phyloP scores from a whole-genome alignment of 257 asterid species.

The Scutellaria galericulata region DNA sequence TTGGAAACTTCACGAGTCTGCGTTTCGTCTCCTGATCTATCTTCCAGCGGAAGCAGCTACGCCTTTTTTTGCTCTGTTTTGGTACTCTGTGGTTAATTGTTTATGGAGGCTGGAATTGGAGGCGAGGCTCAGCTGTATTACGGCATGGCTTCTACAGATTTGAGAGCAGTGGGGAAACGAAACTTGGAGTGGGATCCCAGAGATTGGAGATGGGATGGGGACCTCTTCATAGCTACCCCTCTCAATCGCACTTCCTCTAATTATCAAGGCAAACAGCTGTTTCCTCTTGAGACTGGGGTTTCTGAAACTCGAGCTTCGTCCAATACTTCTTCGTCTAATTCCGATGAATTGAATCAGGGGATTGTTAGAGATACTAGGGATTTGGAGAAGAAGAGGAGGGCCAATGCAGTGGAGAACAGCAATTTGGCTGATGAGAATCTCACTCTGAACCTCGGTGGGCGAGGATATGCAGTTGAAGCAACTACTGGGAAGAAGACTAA shows the following conservation, averaged over 20 bases:
- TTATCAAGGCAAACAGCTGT: slow-evolving; percentile 52
- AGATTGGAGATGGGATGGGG: slow-evolving; percentile 85
- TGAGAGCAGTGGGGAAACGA: slow-evolving; percentile 45
- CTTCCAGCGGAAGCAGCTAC: neutral
- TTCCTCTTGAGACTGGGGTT: slow-evolving; percentile 49
- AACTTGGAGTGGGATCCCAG: slow-evolving; percentile 74
- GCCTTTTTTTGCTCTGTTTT: neutral
- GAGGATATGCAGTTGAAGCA: slow-evolving; percentile 40
- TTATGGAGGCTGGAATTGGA: slow-evolving; percentile 58
- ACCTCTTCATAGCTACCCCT: slow-evolving; percentile 71
- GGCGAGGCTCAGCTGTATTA: slow-evolving; percentile 50
- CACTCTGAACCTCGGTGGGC: slow-evolving; percentile 59
- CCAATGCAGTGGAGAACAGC: slow-evolving; percentile 40
- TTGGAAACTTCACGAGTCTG: slow-evolving; percentile 3
- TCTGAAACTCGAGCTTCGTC: slow-evolving; percentile 44
- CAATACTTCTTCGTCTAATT: slow-evolving; percentile 61
- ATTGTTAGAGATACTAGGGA: slow-evolving; percentile 41
- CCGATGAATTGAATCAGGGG: slow-evolving; percentile 54
- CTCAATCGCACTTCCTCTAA: slow-evolving; percentile 39
- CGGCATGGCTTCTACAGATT: slow-evolving; percentile 49
- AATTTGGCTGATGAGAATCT: slow-evolving; percentile 44
- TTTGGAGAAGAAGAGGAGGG: slow-evolving; percentile 64
- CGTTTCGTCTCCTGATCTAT: slow-evolving; percentile 37
- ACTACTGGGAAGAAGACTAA: slow-evolving; percentile 70
- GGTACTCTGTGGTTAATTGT: neutral